Evolutionary conservation across 148 eudicot species (phyloP).

Genomic region (Rhododendron ferrugineum): DNA sequence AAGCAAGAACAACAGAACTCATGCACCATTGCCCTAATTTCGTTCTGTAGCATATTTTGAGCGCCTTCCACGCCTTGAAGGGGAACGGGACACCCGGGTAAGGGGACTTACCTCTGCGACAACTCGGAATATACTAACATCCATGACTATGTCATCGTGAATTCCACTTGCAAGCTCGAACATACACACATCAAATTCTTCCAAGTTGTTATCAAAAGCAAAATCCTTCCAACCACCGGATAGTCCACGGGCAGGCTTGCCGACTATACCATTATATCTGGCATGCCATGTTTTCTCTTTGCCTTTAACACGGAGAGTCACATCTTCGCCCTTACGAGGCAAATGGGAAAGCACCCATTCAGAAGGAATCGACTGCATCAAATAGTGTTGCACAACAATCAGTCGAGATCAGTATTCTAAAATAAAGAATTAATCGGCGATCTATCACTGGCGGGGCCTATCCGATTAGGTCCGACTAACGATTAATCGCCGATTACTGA

Average conservation of each 20-base stretch:
- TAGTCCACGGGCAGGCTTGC: constrained; percentile 13
- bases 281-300: constrained; percentile 28
- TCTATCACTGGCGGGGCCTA: no score
- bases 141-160: constrained; percentile 2
- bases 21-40: not conserved
- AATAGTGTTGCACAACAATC: not conserved
- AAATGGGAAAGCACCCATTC: constrained; percentile 25
- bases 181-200: constrained; percentile 38
- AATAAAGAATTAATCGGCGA: no score
- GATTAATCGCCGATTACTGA: no score
- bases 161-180: constrained; percentile 26
- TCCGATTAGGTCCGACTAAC: no score
- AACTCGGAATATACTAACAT: constrained; percentile 45
- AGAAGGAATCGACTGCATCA: constrained; percentile 32
- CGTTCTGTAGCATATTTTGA: not conserved
- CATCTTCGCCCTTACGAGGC: constrained; percentile 10
- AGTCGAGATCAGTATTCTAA: not conserved
- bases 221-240: constrained; percentile 32
- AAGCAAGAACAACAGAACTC: not conserved
- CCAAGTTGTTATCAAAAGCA: constrained; percentile 33
- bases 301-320: constrained; percentile 26
- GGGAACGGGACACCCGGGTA: not conserved
- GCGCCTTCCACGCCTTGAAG: not conserved
- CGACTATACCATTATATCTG: not conserved
- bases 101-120: constrained; percentile 21